Percentiles rank a stretch among this genome's conserved stretches.
These are phyloP conservation scores for Eutrema heterophyllum DNA, from an alignment of 345 rosid genomes.

Conservation along the genomic window DNA sequence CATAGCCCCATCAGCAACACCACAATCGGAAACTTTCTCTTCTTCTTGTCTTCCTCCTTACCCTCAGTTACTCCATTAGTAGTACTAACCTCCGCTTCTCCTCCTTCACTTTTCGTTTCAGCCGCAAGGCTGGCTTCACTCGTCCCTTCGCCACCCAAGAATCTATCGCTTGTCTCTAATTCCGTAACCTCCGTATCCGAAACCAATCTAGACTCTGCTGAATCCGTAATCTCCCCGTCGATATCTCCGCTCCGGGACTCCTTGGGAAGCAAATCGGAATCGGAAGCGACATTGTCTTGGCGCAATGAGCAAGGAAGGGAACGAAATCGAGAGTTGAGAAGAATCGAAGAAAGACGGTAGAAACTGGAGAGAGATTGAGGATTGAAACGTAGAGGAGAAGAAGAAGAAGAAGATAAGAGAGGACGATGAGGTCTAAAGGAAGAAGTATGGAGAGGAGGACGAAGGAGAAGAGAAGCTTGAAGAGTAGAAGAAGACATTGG, in stretches of 20 bases:
- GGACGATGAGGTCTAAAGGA: constrained; percentile 2
- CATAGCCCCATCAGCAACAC: constrained; percentile 62
- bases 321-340: constrained; percentile 15
- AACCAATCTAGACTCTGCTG: constrained; percentile 11
- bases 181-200: constrained; percentile 7
- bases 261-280: constrained; percentile 30
- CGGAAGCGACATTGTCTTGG: constrained; percentile 46
- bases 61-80: constrained; percentile 13
- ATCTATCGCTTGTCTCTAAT: not conserved
- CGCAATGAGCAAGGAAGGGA: constrained; percentile 51
- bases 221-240: constrained; percentile 2
- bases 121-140: constrained; percentile 8
- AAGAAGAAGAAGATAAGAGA: constrained; percentile 12
- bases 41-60: constrained; percentile 21
- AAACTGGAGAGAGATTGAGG: constrained; percentile 19
- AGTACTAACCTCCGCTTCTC: not conserved
- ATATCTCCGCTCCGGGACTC: not conserved
- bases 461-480: constrained; percentile 68
- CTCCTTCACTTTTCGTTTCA: constrained; percentile 8
- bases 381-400: constrained; percentile 14
- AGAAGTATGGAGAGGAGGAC: constrained; percentile 33
- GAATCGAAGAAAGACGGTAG: constrained; percentile 21
- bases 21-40: constrained; percentile 39
- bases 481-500: constrained; percentile 51
- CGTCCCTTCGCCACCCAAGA: constrained; percentile 15